Conservation (phyloP, 1,284 basidiomycete genomes). For the Trametes pubescens region DNA sequence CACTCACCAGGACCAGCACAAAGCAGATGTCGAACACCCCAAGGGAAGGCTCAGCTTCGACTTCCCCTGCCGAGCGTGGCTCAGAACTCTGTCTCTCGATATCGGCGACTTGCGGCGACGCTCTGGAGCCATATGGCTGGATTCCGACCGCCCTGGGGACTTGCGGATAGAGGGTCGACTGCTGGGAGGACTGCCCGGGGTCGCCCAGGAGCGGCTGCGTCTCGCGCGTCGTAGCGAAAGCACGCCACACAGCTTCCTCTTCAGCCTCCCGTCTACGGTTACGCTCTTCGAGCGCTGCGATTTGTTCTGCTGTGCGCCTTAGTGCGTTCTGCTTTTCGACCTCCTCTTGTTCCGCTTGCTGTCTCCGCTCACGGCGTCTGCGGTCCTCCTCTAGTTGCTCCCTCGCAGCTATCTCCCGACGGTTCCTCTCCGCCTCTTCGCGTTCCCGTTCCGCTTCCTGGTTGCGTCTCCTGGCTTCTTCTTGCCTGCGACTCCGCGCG, state of each 20-base stretch:
- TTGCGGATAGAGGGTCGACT: neutral
- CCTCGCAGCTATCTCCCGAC: neutral
- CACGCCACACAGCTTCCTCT: neutral
- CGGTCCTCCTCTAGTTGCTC: neutral
- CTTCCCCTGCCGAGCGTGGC: neutral
- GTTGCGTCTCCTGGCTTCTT: neutral
- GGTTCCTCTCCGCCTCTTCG: neutral
- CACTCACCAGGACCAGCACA: neutral
- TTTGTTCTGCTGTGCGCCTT: neutral
- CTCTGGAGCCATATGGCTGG: neutral
- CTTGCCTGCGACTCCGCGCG: neutral
- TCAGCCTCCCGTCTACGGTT: neutral
- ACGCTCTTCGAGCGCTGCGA: neutral
- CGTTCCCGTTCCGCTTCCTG: too few relatives aligned
- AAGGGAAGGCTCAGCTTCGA: neutral
- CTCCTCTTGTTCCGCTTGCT: neutral
- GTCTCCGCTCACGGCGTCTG: neutral
- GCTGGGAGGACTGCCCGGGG: neutral
- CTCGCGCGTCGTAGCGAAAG: neutral
- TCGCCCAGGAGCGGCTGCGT: neutral
- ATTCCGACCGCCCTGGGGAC: neutral
- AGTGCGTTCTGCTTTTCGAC: neutral
- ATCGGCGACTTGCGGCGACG: neutral
- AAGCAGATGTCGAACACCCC: neutral
- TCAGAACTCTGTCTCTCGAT: neutral